phyloP scores from a whole-genome alignment of 768 basidiomycete genomes.

The Boletus rufocinnamomeus region DNA sequence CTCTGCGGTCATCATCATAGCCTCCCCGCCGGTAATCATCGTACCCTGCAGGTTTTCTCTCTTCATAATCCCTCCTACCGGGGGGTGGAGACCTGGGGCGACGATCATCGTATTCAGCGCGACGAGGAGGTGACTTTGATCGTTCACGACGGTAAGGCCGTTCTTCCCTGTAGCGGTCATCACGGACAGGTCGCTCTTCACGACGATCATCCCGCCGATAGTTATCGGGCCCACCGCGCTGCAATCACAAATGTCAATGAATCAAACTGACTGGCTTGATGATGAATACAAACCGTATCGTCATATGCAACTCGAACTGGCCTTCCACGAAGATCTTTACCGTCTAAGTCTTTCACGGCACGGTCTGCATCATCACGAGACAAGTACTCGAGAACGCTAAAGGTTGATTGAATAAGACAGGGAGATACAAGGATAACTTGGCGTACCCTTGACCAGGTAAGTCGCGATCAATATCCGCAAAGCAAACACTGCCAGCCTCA shows the following conservation, averaged over 20 bases:
- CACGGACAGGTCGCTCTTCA: conserved; percentile 54
- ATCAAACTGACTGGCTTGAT: not conserved
- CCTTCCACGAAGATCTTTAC: conserved; percentile 84
- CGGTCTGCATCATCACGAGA: conserved; percentile 89
- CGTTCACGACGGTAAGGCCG: conserved; percentile 69
- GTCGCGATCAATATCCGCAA: conserved; percentile 93
- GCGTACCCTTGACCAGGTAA: conserved; percentile 83
- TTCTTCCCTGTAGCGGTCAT: conserved; percentile 61
- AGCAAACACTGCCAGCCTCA: conserved; percentile 89
- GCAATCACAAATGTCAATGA: conserved; percentile 1
- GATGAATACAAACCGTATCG: conserved; percentile 51
- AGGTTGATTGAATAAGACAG: conserved; percentile 6
- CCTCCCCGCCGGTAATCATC: conserved; percentile 86
- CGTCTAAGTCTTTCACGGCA: conserved; percentile 85
- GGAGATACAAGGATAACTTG: not conserved
- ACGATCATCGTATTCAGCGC: conserved; percentile 72
- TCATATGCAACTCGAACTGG: conserved; percentile 71
- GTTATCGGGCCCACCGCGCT: conserved; percentile 72
- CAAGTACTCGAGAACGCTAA: conserved; percentile 87
- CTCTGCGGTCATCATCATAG: conserved; percentile 77
- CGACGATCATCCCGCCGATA: conserved; percentile 76
- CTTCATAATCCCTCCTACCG: conserved; percentile 77
- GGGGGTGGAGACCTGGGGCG: conserved; percentile 78
- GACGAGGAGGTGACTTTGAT: conserved; percentile 79
- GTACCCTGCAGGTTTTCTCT: conserved; percentile 89